Conservation (phyloP, 2,329 filamentous ascomycete genomes). For the Penicillium sp. region DNA sequence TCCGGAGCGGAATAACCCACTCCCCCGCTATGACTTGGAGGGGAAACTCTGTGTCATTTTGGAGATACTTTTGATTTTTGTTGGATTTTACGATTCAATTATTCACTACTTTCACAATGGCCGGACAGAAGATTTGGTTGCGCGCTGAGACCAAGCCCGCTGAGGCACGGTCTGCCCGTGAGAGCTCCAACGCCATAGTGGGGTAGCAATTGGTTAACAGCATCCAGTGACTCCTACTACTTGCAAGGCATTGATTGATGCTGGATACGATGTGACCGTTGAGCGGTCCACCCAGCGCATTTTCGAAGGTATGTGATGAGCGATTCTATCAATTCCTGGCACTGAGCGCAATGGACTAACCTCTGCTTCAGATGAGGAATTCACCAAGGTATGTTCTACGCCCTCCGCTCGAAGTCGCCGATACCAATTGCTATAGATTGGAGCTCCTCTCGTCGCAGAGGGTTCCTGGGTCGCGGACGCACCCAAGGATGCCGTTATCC, state of each 20-base stretch:
- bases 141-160: conserved; percentile 63
- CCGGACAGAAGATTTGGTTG: conserved; percentile 53
- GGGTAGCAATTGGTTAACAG: conserved; percentile 7
- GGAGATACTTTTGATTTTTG: conserved; percentile 17
- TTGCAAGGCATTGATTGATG: conserved; percentile 65
- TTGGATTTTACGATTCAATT: conserved; percentile 7
- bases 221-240: conserved; percentile 51
- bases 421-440: conserved; percentile 59
- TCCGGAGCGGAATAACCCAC: conserved; percentile 36
- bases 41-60: conserved; percentile 32
- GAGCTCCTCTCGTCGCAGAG: conserved; percentile 66
- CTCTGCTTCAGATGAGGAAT: conserved; percentile 35
- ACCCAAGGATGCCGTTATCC: conserved; percentile 68
- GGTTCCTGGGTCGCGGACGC: conserved; percentile 67
- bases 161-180: conserved; percentile 56
- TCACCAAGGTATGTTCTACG: conserved; percentile 31
- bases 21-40: conserved; percentile 31
- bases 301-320: conserved; percentile 42
- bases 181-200: conserved; percentile 15
- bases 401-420: conserved; percentile 1
- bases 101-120: conserved; percentile 24
- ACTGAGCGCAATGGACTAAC: conserved; percentile 14
- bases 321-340: background rate
- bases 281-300: conserved; percentile 70
- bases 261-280: conserved; percentile 68